Evolutionary conservation across 1,284 basidiomycete genomes (phyloP).

Genomic region (Cryptococcus maquisensis): DNA sequence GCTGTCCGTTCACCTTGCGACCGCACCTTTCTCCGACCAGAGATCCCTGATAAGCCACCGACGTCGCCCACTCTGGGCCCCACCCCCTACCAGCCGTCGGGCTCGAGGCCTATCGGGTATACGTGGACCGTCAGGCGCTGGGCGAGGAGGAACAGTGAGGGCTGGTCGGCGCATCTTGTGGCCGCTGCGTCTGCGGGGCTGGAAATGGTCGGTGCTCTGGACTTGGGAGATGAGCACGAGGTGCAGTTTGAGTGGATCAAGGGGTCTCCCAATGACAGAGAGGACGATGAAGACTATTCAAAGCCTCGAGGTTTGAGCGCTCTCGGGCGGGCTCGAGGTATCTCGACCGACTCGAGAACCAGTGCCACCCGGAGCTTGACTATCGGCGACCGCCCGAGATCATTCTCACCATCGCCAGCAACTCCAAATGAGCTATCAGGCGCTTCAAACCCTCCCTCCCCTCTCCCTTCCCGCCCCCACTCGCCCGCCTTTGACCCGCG

Average conservation of each 20-base stretch:
- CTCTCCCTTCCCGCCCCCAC: constrained; percentile 7
- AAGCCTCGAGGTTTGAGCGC: background rate
- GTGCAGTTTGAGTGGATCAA: constrained; percentile 49
- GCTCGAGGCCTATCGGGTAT: constrained; percentile 53
- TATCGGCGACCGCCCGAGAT: background rate
- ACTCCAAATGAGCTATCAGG: background rate
- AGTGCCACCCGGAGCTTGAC: background rate
- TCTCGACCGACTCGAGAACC: background rate
- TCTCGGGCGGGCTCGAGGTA: background rate
- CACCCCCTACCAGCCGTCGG: constrained; percentile 15
- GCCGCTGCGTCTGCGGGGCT: constrained; percentile 40
- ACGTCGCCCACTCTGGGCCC: constrained; percentile 39
- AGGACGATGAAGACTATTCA: constrained; percentile 2
- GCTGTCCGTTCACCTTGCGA: constrained; percentile 25
- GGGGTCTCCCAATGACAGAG: constrained; percentile 15
- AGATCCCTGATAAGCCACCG: constrained; percentile 34
- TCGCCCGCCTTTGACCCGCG: constrained; percentile 19
- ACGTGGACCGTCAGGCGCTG: constrained; percentile 77
- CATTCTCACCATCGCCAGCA: background rate
- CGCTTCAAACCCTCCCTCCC: background rate
- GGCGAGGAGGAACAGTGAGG: constrained; percentile 58
- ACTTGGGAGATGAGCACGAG: constrained; percentile 32
- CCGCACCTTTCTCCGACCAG: background rate
- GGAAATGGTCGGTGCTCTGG: constrained; percentile 25
- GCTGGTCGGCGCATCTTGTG: constrained; percentile 40